A percentile compares a stretch with the other conserved stretches of the same genome.
Conservation (phyloP, 2,329 filamentous ascomycete genomes). For the Sporothrix humicola region DNA sequence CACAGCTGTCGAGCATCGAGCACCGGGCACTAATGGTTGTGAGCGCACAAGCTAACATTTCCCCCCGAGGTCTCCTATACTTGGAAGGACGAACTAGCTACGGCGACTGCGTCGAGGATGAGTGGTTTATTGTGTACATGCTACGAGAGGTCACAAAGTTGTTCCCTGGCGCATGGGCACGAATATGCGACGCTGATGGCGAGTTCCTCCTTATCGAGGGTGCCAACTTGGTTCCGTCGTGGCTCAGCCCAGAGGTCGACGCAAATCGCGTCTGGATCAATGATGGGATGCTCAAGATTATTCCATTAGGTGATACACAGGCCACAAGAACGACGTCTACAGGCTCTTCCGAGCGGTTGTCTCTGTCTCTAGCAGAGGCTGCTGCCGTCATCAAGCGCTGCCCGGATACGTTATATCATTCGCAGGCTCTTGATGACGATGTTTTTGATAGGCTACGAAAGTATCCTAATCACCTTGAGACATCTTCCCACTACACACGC, state of each 20-base stretch:
- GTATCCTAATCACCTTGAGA: conserved; percentile 76
- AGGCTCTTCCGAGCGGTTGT: conserved; percentile 44
- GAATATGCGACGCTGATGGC: conserved; percentile 85
- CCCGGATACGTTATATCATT: conserved; percentile 68
- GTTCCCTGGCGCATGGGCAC: conserved; percentile 78
- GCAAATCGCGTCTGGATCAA: conserved; percentile 90
- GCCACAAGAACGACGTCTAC: background rate
- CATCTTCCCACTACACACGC: conserved; percentile 76
- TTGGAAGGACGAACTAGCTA: conserved; percentile 83
- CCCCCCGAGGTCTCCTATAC: conserved; percentile 56
- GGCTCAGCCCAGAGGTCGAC: conserved; percentile 91
- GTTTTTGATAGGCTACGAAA: conserved; percentile 87
- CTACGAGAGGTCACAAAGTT: conserved; percentile 78
- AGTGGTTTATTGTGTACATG: conserved; percentile 95
- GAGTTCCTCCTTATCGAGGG: conserved; percentile 96
- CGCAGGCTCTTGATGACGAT: conserved; percentile 78
- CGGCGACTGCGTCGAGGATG: conserved; percentile 93
- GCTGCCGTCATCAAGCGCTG: conserved; percentile 63
- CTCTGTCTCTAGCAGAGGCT: conserved; percentile 69
- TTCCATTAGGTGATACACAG: conserved; percentile 12
- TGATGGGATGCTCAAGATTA: conserved; percentile 54
- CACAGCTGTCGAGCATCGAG: too few relatives aligned
- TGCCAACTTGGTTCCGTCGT: conserved; percentile 82
- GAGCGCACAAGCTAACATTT: background rate
- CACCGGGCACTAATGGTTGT: background rate